Evolutionary conservation across 805 yeast species (phyloP).

Genomic region (Candida taoyuanica): DNA sequence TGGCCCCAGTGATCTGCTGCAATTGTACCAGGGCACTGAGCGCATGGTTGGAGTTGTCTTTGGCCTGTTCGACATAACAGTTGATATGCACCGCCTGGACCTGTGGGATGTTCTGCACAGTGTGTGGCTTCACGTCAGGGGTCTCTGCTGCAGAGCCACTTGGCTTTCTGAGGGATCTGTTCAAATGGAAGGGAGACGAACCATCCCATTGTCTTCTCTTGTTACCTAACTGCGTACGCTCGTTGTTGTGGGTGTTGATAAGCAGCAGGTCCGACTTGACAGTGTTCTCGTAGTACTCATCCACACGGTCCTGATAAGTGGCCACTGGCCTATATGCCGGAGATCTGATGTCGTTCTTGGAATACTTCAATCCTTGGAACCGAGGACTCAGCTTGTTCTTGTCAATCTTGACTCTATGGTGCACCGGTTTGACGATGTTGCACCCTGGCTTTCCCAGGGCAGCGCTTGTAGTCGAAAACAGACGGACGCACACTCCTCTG

Average conservation of each 20-base stretch:
- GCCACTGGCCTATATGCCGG: slow-evolving; percentile 71
- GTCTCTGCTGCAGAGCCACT: slow-evolving; percentile 69
- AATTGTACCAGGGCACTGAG: slow-evolving; percentile 73
- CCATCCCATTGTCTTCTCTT: slow-evolving; percentile 84
- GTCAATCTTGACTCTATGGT: slow-evolving; percentile 74
- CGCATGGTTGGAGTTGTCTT: slow-evolving; percentile 64
- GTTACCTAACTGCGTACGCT: slow-evolving; percentile 49
- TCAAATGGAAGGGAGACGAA: slow-evolving; percentile 80
- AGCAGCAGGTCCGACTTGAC: slow-evolving; percentile 73
- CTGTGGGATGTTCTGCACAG: slow-evolving; percentile 66
- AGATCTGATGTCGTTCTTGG: slow-evolving; percentile 73
- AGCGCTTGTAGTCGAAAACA: slow-evolving; percentile 21
- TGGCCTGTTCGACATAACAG: slow-evolving; percentile 71
- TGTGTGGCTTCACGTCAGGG: slow-evolving; percentile 66
- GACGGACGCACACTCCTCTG: slow-evolving; percentile 10
- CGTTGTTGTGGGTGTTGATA: slow-evolving; percentile 68
- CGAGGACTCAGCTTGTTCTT: slow-evolving; percentile 73
- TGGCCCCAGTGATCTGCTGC: slow-evolving; percentile 91
- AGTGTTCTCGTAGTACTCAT: slow-evolving; percentile 71
- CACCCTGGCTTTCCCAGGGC: slow-evolving; percentile 46
- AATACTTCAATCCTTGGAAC: slow-evolving; percentile 60
- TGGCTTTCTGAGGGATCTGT: slow-evolving; percentile 75
- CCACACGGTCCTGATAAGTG: slow-evolving; percentile 75
- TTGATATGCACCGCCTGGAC: slow-evolving; percentile 66
- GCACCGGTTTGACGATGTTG: slow-evolving; percentile 86